phyloP scores from a whole-genome alignment of 164 flowering plant species.

The Liriodendron chinense region DNA sequence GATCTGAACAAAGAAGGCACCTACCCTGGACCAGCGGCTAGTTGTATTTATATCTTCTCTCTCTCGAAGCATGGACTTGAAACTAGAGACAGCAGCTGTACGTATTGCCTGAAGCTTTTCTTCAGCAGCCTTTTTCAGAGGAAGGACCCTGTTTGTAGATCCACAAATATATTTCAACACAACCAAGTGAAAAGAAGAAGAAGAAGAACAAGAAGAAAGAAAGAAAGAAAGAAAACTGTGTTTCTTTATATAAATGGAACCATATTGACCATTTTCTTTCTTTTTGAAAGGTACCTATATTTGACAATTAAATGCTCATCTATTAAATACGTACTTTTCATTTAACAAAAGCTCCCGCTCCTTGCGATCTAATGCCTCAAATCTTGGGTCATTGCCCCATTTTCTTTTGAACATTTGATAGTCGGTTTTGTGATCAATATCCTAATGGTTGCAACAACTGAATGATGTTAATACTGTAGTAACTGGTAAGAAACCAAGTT shows the following conservation, averaged over 20 bases:
- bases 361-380: slow-evolving; percentile 85
- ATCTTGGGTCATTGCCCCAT: slow-evolving; percentile 89
- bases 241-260: not conserved
- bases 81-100: slow-evolving; percentile 62
- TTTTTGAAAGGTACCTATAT: too few species aligned
- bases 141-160: slow-evolving; percentile 53
- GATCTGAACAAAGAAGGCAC: slow-evolving; percentile 12
- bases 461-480: not conserved
- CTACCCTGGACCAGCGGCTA: slow-evolving; percentile 95
- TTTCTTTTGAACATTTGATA: slow-evolving; percentile 72
- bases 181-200: not conserved
- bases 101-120: slow-evolving; percentile 73
- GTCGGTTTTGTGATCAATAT: slow-evolving; percentile 69
- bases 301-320: not conserved
- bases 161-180: slow-evolving; percentile 4
- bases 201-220: too few species aligned
- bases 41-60: slow-evolving; percentile 55
- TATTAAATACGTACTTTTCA: slow-evolving; percentile 61
- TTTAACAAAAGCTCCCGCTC: slow-evolving; percentile 76
- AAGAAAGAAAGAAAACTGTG: not conserved
- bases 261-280: not conserved
- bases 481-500: not conserved
- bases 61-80: slow-evolving; percentile 85
- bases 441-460: slow-evolving; percentile 43
- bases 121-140: slow-evolving; percentile 72